Conservation (phyloP, 805 yeast species). For the Kluyveromyces aestuarii region DNA sequence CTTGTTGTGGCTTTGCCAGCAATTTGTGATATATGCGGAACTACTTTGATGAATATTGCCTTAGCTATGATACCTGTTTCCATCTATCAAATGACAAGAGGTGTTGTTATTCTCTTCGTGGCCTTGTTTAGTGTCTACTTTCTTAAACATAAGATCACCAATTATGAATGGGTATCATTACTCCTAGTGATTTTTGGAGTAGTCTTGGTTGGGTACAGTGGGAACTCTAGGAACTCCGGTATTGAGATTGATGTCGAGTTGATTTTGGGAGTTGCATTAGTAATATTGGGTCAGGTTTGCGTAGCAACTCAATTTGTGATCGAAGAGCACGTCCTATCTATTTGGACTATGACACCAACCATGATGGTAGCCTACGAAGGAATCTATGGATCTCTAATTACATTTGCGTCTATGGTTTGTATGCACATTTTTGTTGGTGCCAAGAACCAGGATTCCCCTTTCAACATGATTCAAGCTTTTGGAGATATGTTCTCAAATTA, state of each 20-base stretch:
- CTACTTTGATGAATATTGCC: constrained; percentile 72
- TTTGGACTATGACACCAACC: constrained; percentile 48
- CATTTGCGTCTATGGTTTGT: constrained; percentile 37
- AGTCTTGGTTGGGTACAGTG: constrained; percentile 64
- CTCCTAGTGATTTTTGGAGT: constrained; percentile 61
- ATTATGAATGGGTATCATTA: constrained; percentile 60
- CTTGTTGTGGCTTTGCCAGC: constrained; percentile 50
- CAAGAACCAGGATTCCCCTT: constrained; percentile 31
- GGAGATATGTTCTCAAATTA: constrained; percentile 37
- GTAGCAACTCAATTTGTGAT: constrained; percentile 71
- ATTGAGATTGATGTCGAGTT: constrained; percentile 23
- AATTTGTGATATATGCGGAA: constrained; percentile 59
- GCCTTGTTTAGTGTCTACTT: constrained; percentile 61
- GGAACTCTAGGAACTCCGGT: constrained; percentile 30
- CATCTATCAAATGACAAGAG: constrained; percentile 79
- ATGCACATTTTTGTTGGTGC: constrained; percentile 20
- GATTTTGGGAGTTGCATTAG: constrained; percentile 46
- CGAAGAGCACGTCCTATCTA: constrained; percentile 58
- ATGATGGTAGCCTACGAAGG: constrained; percentile 71
- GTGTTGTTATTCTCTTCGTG: constrained; percentile 66
- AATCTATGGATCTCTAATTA: constrained; percentile 45
- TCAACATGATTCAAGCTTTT: constrained; percentile 46
- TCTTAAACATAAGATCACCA: constrained; percentile 44
- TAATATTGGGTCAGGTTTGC: constrained; percentile 54
- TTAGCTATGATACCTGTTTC: constrained; percentile 68